Evolutionary conservation across 1,284 basidiomycete species (phyloP).

Genomic region (Exobasidium rhododendri): DNA sequence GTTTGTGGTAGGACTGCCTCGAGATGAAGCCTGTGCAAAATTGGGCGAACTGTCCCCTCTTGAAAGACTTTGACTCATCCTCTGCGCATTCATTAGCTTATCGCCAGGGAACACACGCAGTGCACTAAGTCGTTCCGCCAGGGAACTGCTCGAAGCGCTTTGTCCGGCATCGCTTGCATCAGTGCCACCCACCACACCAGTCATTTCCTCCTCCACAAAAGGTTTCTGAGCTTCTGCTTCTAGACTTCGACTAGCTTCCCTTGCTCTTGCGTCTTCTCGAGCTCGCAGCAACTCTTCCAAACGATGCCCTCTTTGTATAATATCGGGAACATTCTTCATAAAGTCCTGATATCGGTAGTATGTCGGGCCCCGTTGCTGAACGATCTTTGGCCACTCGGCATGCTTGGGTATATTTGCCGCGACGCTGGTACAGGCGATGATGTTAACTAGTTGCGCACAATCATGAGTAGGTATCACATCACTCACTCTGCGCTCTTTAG

Average conservation of each 20-base stretch:
- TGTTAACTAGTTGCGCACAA: background rate
- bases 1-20: background rate
- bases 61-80: background rate
- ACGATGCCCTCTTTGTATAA: conserved; percentile 42
- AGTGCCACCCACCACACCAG: conserved; percentile 5
- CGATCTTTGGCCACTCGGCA: conserved; percentile 43
- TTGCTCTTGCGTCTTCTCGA: conserved; percentile 29
- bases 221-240: background rate
- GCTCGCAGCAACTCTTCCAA: conserved; percentile 41
- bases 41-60: background rate
- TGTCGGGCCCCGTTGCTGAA: conserved; percentile 33
- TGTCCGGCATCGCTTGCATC: background rate
- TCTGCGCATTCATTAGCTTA: background rate
- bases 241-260: conserved; percentile 5
- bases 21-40: background rate
- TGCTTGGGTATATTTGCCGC: conserved; percentile 50
- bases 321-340: conserved; percentile 44
- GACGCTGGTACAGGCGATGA: conserved; percentile 20
- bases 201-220: background rate
- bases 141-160: background rate
- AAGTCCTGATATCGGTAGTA: conserved; percentile 49
- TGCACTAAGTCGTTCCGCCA: conserved; percentile 9
- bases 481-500: conserved; percentile 46
- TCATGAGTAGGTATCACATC: background rate
- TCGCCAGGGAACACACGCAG: background rate